These are phyloP conservation scores for Phytophthora fragariaefolia DNA, from an alignment of 352 stramenopile genomes.

Conservation along the genomic window DNA sequence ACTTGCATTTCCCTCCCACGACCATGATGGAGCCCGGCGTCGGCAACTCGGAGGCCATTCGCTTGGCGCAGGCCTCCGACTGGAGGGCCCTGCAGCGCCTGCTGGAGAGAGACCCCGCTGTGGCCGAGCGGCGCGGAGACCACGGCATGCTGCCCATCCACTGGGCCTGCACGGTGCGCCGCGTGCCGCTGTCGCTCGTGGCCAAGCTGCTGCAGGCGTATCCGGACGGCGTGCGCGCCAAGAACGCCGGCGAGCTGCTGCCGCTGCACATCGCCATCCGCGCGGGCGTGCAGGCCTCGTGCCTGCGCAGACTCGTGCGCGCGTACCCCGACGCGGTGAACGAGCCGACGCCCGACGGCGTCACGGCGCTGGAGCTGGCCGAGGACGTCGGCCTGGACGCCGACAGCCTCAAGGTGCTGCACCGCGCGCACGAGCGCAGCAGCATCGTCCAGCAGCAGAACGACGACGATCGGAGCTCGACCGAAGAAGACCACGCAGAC, in stretches of 20 bases:
- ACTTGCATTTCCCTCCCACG: conserved; percentile 6
- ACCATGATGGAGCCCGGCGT: conserved; percentile 30
- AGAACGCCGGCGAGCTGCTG: conserved; percentile 72
- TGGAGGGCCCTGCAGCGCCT: conserved; percentile 74
- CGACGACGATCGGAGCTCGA: conserved; percentile 22
- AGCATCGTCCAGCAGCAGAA: conserved; percentile 23
- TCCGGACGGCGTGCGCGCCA: conserved; percentile 58
- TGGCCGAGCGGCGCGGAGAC: conserved; percentile 61
- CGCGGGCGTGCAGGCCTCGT: conserved; percentile 48
- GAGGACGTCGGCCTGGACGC: conserved; percentile 46
- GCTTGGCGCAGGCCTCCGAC: conserved; percentile 78
- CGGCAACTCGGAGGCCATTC: conserved; percentile 68
- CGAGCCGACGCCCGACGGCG: conserved; percentile 50
- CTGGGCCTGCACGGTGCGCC: conserved; percentile 77
- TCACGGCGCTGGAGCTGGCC: conserved; percentile 64
- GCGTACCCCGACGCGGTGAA: conserved; percentile 61
- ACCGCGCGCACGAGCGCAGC: conserved; percentile 31
- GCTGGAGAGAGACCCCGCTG: conserved; percentile 56
- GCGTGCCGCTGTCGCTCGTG: conserved; percentile 69
- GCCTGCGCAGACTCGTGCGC: conserved; percentile 58
- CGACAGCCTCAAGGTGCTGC: conserved; percentile 59
- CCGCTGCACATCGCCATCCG: conserved; percentile 86
- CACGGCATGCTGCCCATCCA: conserved; percentile 88
- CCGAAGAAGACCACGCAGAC: conserved; percentile 24
- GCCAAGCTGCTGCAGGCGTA: conserved; percentile 64